A percentile compares a stretch with the other conserved stretches of the same genome.
phyloP scores from a whole-genome alignment of 805 yeast species.

The Candida montana region DNA sequence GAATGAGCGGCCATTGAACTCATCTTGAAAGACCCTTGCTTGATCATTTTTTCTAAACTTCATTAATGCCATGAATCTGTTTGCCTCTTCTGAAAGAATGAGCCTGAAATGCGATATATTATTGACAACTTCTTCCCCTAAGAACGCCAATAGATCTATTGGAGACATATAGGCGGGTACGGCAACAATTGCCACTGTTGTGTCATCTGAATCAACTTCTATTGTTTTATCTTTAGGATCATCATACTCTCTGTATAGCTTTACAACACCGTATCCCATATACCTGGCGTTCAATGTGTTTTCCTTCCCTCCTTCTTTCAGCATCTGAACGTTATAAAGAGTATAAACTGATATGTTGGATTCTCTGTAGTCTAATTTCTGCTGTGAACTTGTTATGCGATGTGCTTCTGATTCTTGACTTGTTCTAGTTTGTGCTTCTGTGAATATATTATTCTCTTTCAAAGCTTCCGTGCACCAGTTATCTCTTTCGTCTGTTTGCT shows the following conservation, averaged over 20 bases:
- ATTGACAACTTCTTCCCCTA: conserved; percentile 56
- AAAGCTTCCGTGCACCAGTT: conserved; percentile 2
- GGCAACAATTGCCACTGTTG: conserved; percentile 75
- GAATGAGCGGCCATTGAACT: conserved; percentile 68
- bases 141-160: conserved; percentile 74
- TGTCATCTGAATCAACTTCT: conserved; percentile 45
- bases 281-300: conserved; percentile 41
- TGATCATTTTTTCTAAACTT: conserved; percentile 54
- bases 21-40: conserved; percentile 61
- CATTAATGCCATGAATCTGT: conserved; percentile 70
- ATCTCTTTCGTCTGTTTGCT: conserved; percentile 1
- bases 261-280: conserved; percentile 69
- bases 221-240: conserved; percentile 20
- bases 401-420: too few relatives aligned
- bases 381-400: neutral
- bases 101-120: conserved; percentile 68
- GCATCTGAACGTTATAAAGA: conserved; percentile 14
- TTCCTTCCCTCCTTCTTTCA: neutral
- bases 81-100: conserved; percentile 57
- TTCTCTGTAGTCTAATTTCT: conserved; percentile 21
- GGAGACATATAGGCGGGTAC: conserved; percentile 86
- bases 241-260: conserved; percentile 53
- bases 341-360: conserved; percentile 29
- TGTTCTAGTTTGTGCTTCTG: neutral
- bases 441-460: conserved; percentile 2